Conservation (phyloP, 2,329 filamentous ascomycete genomes). For the Alternaria gansuensis region DNA sequence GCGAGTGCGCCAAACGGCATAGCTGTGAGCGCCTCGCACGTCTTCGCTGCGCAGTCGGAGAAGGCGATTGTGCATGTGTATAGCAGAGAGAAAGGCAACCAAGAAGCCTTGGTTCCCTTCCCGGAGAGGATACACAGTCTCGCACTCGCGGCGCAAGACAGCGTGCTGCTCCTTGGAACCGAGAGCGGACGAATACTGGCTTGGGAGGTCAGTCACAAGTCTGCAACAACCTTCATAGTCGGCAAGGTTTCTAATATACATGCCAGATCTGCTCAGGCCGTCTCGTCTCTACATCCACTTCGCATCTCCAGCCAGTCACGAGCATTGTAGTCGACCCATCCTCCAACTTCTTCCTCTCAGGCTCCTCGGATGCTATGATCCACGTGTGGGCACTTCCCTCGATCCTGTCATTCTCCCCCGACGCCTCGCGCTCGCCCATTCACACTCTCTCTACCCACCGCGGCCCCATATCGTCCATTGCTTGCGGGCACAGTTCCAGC, state of each 20-base stretch:
- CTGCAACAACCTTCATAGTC: neutral
- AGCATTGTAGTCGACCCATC: slow-evolving; percentile 75
- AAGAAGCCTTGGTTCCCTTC: slow-evolving; percentile 89
- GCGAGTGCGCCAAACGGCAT: slow-evolving; percentile 80
- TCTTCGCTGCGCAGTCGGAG: slow-evolving; percentile 90
- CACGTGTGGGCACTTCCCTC: slow-evolving; percentile 88
- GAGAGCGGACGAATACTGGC: slow-evolving; percentile 84
- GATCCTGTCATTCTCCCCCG: slow-evolving; percentile 70
- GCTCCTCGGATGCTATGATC: slow-evolving; percentile 85
- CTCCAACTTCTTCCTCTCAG: slow-evolving; percentile 77
- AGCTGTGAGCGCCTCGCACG: slow-evolving; percentile 79
- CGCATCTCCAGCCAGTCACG: slow-evolving; percentile 82
- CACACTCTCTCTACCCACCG: slow-evolving; percentile 81
- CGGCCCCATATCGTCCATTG: slow-evolving; percentile 72
- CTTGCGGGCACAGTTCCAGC: slow-evolving; percentile 71
- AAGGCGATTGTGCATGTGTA: slow-evolving; percentile 96
- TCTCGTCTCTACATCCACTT: slow-evolving; percentile 76
- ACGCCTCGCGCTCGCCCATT: slow-evolving; percentile 70
- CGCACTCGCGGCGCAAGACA: slow-evolving; percentile 71
- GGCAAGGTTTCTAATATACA: slow-evolving; percentile 20
- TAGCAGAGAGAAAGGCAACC: slow-evolving; percentile 80
- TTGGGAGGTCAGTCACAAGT: slow-evolving; percentile 77
- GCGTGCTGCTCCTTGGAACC: slow-evolving; percentile 80
- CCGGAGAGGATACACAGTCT: slow-evolving; percentile 85
- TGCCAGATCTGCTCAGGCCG: slow-evolving; percentile 75